Base-by-base conservation (phyloP, 768 basidiomycete genomes). In the Chalciporus pseudorubinellus region DNA sequence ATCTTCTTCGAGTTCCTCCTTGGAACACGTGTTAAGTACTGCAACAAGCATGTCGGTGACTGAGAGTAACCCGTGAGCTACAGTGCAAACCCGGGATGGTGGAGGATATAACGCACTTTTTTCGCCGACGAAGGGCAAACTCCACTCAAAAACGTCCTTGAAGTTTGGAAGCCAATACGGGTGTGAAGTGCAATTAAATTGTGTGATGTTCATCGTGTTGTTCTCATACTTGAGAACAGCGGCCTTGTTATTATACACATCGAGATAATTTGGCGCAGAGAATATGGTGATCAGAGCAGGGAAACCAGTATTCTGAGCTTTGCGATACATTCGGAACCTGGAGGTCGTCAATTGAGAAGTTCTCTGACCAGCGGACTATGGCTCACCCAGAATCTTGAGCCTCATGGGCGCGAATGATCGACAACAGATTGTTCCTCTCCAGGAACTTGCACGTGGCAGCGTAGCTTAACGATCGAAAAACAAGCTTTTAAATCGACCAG, bases 11-110 rank as follows among this genome's bases (percentile, higher is more conserved):
- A 99, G 81, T 70, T 98, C 95, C 64, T 97, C 94, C 70, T 94
- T 91, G 43, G 90, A 91, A 71, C 94, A 98, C 28, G 92, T 93
- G 63, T 93, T 91, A 34, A 99, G 81, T 39, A 99, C 92, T 4
- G 94, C 93, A 29, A 95, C 93, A 50, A 99, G 77, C 95, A 98
- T 98, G 66, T 99, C 95, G 51, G 90, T 95, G 70, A 98, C 95
- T 98, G 52, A 4, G 42, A 34, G 20, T 5, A 31, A n/a, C n/a
- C n/a, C n/a, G n/a, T 57, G 47, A 28, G 33, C 28, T 19, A 44
- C 28, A 4, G 7, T 26, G 16, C 20, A 18, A 19, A 12, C 2
- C 21, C 16, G 19, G 14, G 22, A n/a, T 44, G 22, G 10, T 4
- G 42, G 44, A 12, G 18, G 11, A 13, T 21, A 28, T 1, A 3